A percentile compares a stretch with the other conserved stretches of the same genome.
Evolutionary conservation across 1,284 basidiomycete genomes (phyloP).

Genomic region (Neotropicomus parvogracilis): DNA sequence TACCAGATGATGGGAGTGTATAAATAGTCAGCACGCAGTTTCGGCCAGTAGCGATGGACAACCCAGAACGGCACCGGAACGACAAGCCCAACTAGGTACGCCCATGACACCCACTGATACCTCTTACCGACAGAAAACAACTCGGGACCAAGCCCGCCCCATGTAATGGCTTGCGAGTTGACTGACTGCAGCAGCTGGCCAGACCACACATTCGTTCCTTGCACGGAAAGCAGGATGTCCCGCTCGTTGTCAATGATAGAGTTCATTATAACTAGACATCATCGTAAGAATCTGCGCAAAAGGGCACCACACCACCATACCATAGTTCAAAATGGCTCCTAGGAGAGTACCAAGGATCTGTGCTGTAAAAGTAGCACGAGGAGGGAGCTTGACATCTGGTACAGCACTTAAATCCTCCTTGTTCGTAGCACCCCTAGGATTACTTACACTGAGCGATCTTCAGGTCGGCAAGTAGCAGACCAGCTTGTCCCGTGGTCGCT

Average conservation of each 20-base stretch:
- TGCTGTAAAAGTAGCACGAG: conserved; percentile 58
- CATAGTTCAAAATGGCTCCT: conserved; percentile 51
- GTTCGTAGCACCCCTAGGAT: conserved; percentile 2
- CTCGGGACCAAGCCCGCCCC: conserved; percentile 58
- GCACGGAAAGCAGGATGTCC: conserved; percentile 42
- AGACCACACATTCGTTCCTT: conserved; percentile 62
- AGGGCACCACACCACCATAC: conserved; percentile 27
- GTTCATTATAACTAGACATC: conserved; percentile 46
- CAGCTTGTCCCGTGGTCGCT: conserved; percentile 45
- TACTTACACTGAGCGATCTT: conserved; percentile 56
- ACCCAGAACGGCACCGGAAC: conserved; percentile 58
- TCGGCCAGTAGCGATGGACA: conserved; percentile 41
- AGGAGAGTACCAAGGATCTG: conserved; percentile 52
- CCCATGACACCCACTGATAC: conserved; percentile 57
- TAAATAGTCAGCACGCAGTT: conserved; percentile 41
- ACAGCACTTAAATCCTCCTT: background rate
- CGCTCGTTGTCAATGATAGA: conserved; percentile 53
- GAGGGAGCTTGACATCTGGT: conserved; percentile 62
- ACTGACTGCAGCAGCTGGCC: conserved; percentile 54
- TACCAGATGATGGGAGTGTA: conserved; percentile 33
- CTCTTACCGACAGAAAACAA: conserved; percentile 53
- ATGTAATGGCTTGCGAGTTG: conserved; percentile 64
- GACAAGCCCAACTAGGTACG: conserved; percentile 52
- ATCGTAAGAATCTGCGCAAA: background rate
- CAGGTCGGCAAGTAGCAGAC: conserved; percentile 48